A percentile compares a stretch with the other conserved stretches of the same genome.
Conservation (phyloP, 495 filamentous ascomycete species). For the Xylaria intraflava region DNA sequence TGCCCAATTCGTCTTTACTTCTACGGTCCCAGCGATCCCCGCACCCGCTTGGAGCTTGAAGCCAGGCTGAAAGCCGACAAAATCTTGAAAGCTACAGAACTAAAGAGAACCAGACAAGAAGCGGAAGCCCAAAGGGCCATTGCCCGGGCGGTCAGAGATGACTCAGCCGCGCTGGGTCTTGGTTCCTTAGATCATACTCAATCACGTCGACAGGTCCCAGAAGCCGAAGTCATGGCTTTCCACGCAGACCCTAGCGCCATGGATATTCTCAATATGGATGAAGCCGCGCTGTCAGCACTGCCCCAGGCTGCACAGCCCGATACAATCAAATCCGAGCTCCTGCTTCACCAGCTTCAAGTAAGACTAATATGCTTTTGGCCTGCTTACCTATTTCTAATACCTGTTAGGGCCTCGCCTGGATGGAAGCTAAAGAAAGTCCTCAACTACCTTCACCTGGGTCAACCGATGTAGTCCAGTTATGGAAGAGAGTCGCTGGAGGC, state of each 20-base stretch:
- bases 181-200: slow-evolving; percentile 7
- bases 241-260: slow-evolving; percentile 57
- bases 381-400: slow-evolving; percentile 11
- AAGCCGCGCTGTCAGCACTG: slow-evolving; percentile 65
- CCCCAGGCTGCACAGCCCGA: slow-evolving; percentile 64
- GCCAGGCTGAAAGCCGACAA: slow-evolving; percentile 56
- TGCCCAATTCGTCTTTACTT: slow-evolving; percentile 63
- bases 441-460: slow-evolving; percentile 54
- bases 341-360: slow-evolving; percentile 72
- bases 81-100: slow-evolving; percentile 40
- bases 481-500: slow-evolving; percentile 53
- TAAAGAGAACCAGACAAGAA: slow-evolving; percentile 43
- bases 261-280: slow-evolving; percentile 61
- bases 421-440: slow-evolving; percentile 69
- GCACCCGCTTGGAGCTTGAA: slow-evolving; percentile 46
- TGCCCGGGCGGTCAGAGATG: slow-evolving; percentile 28
- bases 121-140: slow-evolving; percentile 39
- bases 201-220: slow-evolving; percentile 42
- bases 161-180: slow-evolving; percentile 28
- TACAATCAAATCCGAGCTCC: slow-evolving; percentile 55
- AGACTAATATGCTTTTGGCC: background rate
- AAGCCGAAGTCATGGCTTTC: slow-evolving; percentile 53
- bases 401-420: slow-evolving; percentile 71
- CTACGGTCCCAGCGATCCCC: slow-evolving; percentile 56
- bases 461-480: slow-evolving; percentile 67